phyloP scores from a whole-genome alignment of 1,284 basidiomycete genomes.

The Melampsora larici-populina region DNA sequence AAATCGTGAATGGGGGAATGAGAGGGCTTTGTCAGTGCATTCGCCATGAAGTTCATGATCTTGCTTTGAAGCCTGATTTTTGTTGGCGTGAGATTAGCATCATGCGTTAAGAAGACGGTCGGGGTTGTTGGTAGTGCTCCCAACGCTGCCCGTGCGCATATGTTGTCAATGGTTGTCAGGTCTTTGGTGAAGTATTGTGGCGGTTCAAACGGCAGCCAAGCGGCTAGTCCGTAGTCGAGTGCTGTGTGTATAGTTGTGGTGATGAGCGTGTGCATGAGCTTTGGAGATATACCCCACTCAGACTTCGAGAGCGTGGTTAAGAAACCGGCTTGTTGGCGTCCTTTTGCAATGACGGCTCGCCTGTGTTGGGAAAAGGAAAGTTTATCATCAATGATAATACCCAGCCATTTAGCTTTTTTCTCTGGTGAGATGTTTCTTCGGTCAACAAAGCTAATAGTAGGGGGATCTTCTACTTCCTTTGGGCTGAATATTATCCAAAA shows the following conservation, averaged over 20 bases:
- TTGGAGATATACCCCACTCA: background rate
- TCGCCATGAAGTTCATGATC: too few species aligned
- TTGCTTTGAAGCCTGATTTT: too few species aligned
- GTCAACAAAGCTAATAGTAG: background rate
- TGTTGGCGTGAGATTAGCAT: too few species aligned
- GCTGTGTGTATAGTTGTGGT: background rate
- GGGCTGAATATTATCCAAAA: background rate
- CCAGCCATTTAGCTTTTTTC: conserved; percentile 18
- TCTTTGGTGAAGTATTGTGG: too few species aligned
- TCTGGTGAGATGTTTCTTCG: too few species aligned
- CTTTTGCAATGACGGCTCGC: background rate
- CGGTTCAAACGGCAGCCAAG: too few species aligned
- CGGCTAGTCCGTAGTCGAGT: background rate
- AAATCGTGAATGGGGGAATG: too few species aligned
- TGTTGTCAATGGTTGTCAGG: too few species aligned
- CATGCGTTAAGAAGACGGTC: too few species aligned
- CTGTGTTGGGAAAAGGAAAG: conserved; percentile 15
- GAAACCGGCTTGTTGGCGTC: background rate
- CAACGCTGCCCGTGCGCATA: too few species aligned
- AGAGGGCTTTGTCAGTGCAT: too few species aligned
- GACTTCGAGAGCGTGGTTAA: background rate
- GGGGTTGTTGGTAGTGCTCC: too few species aligned
- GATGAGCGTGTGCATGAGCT: background rate
- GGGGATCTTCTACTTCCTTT: background rate
- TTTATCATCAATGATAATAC: background rate